Evolutionary conservation across 1,139 yeast species (phyloP), one percentile per base, ranked within the genome.

Genomic region (Pichia sp.): DNA sequence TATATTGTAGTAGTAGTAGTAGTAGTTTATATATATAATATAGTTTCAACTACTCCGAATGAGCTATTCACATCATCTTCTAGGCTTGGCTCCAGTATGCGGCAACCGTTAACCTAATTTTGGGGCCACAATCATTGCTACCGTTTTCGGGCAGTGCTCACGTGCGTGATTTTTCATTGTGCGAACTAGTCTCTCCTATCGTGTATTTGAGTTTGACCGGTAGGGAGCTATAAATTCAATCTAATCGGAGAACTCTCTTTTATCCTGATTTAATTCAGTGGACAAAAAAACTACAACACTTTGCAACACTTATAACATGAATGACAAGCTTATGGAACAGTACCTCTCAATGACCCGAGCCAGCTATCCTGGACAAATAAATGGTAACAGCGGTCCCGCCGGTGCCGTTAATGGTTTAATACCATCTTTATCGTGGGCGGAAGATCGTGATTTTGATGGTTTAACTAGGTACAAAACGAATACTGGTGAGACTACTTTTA

Each of bases 351-450:
- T 44, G 38, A 34, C 39, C 2, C 14, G 36, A 4, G 4, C 31
- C 21, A 25, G n/a, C 15, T n/a, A 39, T 9, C 40, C 40, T 22
- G 46, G 46, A 2, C 28, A 31, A 12, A 8, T 43, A 22, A 40
- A 44, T 23, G n/a, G 17, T 15, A 10, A 7, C 23, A 14, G 5
- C 24, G 7, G 24, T 20, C 17, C 20, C 20, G 19, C 14, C 10
- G 21, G 23, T 19, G 11, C 28, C 5, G 25, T 18, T 8, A 22
- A 22, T 22, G 37, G 38, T 8, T 19, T 43, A 11, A 37, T 40
- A 25, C 25, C 41, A 9, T 25, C 39, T 2, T 18, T 44, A 18
- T 44, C 47, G 6, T 44, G 47, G 47, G 45, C 38, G 5, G 37
- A 44, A 9, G 30, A 42, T n/a, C 47, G 43, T 1, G 45, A 44